Conservation (phyloP, 2,329 filamentous ascomycete genomes). For the Curvularia verruculosa region DNA sequence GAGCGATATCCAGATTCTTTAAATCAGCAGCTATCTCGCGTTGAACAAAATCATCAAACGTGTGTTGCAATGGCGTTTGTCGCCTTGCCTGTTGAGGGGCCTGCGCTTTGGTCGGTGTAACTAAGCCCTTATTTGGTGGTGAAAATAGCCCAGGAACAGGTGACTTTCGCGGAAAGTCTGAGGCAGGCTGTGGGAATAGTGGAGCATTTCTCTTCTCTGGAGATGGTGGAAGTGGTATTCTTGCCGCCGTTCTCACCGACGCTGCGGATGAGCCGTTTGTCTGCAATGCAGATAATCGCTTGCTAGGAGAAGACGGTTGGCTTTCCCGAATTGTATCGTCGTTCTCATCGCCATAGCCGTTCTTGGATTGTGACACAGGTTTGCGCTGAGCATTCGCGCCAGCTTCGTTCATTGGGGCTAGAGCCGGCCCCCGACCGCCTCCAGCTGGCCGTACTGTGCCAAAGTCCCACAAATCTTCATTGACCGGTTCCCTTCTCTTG, state of each 20-base stretch:
- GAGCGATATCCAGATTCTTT: conserved; percentile 49
- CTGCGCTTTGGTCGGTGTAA: conserved; percentile 41
- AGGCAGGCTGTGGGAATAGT: conserved; percentile 36
- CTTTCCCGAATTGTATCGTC: conserved; percentile 45
- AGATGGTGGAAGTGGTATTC: conserved; percentile 54
- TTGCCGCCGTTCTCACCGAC: conserved; percentile 51
- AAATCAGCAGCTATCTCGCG: conserved; percentile 52
- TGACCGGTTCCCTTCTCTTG: conserved; percentile 56
- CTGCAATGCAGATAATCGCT: conserved; percentile 41
- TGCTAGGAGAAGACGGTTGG: conserved; percentile 53
- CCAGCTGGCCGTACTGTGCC: conserved; percentile 84
- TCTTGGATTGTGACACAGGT: conserved; percentile 35
- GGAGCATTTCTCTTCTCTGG: conserved; percentile 50
- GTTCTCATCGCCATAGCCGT: conserved; percentile 46
- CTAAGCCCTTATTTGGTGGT: conserved; percentile 38
- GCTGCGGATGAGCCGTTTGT: conserved; percentile 46
- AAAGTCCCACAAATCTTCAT: conserved; percentile 98
- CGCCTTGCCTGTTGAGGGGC: conserved; percentile 42
- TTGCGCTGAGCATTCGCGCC: conserved; percentile 70
- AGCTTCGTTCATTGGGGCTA: conserved; percentile 78
- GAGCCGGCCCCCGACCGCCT: conserved; percentile 58
- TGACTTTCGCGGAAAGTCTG: conserved; percentile 40
- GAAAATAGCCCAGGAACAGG: conserved; percentile 43
- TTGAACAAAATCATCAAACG: conserved; percentile 56
- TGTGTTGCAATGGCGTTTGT: conserved; percentile 44